Conservation (phyloP, 306 rosid species). For the Rosa lucieae region DNA sequence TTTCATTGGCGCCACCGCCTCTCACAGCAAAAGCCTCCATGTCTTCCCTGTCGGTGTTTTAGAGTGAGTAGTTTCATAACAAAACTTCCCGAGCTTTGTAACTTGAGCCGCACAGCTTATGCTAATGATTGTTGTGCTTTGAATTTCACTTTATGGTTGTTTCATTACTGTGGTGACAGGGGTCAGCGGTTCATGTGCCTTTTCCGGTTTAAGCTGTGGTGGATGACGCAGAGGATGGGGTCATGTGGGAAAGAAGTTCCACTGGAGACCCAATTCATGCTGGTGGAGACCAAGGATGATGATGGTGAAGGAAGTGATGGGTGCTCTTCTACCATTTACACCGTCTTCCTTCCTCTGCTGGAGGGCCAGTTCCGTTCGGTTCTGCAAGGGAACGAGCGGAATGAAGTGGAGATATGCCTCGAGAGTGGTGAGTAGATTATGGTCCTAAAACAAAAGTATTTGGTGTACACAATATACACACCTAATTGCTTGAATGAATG, state of each 20-base stretch:
- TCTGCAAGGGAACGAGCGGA: constrained; percentile 86
- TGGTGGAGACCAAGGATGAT: constrained; percentile 68
- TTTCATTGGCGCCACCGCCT: constrained; percentile 81
- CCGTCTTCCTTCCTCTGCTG: constrained; percentile 88
- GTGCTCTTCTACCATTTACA: constrained; percentile 54
- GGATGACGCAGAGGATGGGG: constrained; percentile 99
- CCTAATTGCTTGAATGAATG: constrained; percentile 8
- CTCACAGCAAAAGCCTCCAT: constrained; percentile 72
- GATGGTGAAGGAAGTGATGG: constrained; percentile 37
- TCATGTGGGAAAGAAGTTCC: constrained; percentile 84
- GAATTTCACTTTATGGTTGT: too few relatives aligned
- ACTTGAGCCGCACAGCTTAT: background rate
- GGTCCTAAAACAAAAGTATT: constrained; percentile 28
- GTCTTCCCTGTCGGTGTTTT: constrained; percentile 79
- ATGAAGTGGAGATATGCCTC: constrained; percentile 79
- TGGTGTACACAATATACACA: constrained; percentile 39
- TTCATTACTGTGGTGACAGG: constrained; percentile 31
- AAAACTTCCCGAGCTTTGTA: background rate
- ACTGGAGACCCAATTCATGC: constrained; percentile 92
- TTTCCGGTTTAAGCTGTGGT: constrained; percentile 97
- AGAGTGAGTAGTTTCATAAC: constrained; percentile 52
- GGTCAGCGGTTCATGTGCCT: constrained; percentile 80
- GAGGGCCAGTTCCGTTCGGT: constrained; percentile 92
- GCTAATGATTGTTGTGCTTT: background rate
- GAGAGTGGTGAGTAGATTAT: constrained; percentile 91